Evolutionary conservation across 441 rosid species (phyloP).

Genomic region (Eutrema salsugineum): DNA sequence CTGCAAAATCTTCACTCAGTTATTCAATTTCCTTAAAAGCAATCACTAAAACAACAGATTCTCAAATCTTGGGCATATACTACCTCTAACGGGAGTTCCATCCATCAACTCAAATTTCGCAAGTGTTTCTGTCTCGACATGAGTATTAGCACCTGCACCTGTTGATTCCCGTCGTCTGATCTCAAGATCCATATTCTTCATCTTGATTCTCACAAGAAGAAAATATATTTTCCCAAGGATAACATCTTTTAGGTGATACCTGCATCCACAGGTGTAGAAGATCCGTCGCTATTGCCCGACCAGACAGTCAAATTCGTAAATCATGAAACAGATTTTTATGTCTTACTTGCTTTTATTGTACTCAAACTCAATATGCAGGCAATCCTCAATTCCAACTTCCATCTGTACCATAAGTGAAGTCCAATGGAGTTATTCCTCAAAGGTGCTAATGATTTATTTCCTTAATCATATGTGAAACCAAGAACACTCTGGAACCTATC

Average conservation of each 20-base stretch:
- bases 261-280: conserved; percentile 24
- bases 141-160: conserved; percentile 84
- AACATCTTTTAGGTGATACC: conserved; percentile 90
- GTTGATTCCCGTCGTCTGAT: conserved; percentile 91
- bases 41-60: background rate
- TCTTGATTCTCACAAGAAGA: conserved; percentile 90
- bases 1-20: conserved; percentile 36
- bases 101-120: conserved; percentile 96
- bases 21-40: background rate
- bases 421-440: background rate
- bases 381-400: conserved; percentile 98
- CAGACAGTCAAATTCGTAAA: background rate
- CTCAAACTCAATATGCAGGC: conserved; percentile 94
- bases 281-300: background rate
- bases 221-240: conserved; percentile 89
- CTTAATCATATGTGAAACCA: background rate
- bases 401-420: conserved; percentile 45
- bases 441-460: background rate
- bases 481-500: background rate
- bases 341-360: conserved; percentile 96
- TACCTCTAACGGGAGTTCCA: conserved; percentile 94
- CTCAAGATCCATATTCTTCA: conserved; percentile 96
- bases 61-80: background rate
- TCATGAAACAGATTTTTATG: background rate
- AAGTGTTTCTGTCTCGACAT: conserved; percentile 92